These are phyloP conservation scores for Talaromyces verruculosus DNA, from an alignment of 2,329 filamentous ascomycete genomes.

Conservation along the genomic window DNA sequence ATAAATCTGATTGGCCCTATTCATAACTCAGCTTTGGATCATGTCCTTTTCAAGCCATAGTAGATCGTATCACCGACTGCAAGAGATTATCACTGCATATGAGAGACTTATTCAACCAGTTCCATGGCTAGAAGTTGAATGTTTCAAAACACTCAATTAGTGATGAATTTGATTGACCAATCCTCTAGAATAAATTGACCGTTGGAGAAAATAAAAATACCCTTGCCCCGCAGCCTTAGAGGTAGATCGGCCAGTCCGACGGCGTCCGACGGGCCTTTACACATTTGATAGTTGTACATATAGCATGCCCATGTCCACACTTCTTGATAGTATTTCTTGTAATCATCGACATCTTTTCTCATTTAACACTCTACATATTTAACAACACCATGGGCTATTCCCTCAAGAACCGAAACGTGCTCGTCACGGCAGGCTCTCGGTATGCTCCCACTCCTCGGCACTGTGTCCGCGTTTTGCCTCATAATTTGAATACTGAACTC, in stretches of 20 bases:
- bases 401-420: slow-evolving; percentile 61
- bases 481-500: background rate
- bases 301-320: background rate
- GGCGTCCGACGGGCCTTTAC: background rate
- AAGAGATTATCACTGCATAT: background rate
- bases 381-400: slow-evolving; percentile 55
- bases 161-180: background rate
- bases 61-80: background rate
- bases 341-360: background rate
- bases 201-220: background rate
- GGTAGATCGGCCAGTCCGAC: slow-evolving; percentile 1
- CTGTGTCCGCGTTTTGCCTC: background rate
- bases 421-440: slow-evolving; percentile 65
- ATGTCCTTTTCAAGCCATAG: background rate
- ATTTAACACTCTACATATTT: background rate
- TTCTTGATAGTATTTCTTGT: too few relatives aligned
- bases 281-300: background rate
- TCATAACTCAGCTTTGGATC: background rate
- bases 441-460: slow-evolving; percentile 30
- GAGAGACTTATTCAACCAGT: background rate
- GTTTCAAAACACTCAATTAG: background rate
- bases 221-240: background rate
- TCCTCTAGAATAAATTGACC: background rate
- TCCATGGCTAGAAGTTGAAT: background rate
- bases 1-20: background rate